Base-by-base conservation (phyloP, 129 eudicot genomes). In the sunflower (Helianthus annuus) region DNA sequence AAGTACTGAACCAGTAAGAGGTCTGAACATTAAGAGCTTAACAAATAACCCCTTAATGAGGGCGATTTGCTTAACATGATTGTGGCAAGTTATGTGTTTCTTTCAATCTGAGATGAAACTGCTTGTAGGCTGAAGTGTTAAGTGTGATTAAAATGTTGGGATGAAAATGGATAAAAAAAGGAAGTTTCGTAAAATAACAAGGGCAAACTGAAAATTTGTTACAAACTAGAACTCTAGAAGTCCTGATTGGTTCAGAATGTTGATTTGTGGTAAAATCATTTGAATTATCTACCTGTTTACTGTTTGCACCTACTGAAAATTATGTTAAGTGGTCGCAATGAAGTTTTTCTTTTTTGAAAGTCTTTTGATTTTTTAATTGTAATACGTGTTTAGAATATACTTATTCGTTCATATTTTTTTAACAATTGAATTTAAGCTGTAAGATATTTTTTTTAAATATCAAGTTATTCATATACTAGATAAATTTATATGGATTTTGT, bases 71-170 rank as follows among this genome's bases (percentile, higher is more conserved):
- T 44, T 29, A 44, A 19, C 36, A 19, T 66, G 48, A 40, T 9
- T 44, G 36, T 65, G 54, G 45, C 14, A 11, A 42, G 70, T 44
- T 38, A n/a, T 9, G 3, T 66, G 52, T 3, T 45, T 66, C 13
- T 32, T 27, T 46, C 2, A 10, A 11, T 48, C 10, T 48, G 54
- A 16, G 54, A 3, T 48, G 54, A 48, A 48, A 48, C 16, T 48
- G 15, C 27, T 46, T 15, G 19, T 38, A 34, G 34, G 24, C 36
- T 53, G 61, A 12, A 59, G 52, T 14, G 63, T 36, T 53, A 5
- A n/a, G 14, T 52, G 71, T 67, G 13, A 38, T 67, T 39, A 10
- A 38, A 66, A 46, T 24, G 57, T n/a, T 67, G 62, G 36, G 29
- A 51, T 49, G 62, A 19, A 19, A 19, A 19, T 19, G 22, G 22